Percentiles rank a stretch among this genome's conserved stretches.
Evolutionary conservation across 345 rosid genomes (phyloP).

Genomic region (Chamaenerion angustifolium): DNA sequence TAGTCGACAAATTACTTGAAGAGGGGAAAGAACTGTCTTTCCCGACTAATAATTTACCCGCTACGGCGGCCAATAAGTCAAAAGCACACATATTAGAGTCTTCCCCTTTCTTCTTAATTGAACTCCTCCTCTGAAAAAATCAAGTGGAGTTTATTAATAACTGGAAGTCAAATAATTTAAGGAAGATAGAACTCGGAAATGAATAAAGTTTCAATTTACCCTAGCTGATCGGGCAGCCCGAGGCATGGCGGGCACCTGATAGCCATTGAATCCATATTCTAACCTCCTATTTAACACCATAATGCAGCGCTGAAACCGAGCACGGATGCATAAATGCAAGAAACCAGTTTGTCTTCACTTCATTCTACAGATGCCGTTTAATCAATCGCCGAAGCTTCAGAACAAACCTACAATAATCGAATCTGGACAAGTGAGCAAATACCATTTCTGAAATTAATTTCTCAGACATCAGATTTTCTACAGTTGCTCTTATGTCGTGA

Average conservation of each 20-base stretch:
- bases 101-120: slow-evolving; percentile 20
- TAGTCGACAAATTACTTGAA: slow-evolving; percentile 37
- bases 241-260: slow-evolving; percentile 8
- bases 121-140: slow-evolving; percentile 34
- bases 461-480: too few species aligned
- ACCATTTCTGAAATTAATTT: too few species aligned
- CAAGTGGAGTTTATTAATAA: slow-evolving; percentile 11
- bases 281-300: slow-evolving; percentile 9
- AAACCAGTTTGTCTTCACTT: slow-evolving; percentile 10
- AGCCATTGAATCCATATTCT: slow-evolving; percentile 4
- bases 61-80: slow-evolving; percentile 72
- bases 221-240: slow-evolving; percentile 58
- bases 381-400: neutral
- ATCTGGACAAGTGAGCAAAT: slow-evolving; percentile 14
- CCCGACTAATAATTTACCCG: slow-evolving; percentile 65
- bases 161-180: slow-evolving; percentile 9
- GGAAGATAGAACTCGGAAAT: neutral
- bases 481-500: too few species aligned
- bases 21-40: slow-evolving; percentile 57
- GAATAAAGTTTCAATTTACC: slow-evolving; percentile 22
- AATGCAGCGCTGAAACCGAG: slow-evolving; percentile 27
- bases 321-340: slow-evolving; percentile 16
- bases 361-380: slow-evolving; percentile 1
- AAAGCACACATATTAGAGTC: slow-evolving; percentile 39
- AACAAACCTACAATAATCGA: slow-evolving; percentile 1